phyloP scores from a whole-genome alignment of 768 basidiomycete species.

The Filobasidium wieringae region DNA sequence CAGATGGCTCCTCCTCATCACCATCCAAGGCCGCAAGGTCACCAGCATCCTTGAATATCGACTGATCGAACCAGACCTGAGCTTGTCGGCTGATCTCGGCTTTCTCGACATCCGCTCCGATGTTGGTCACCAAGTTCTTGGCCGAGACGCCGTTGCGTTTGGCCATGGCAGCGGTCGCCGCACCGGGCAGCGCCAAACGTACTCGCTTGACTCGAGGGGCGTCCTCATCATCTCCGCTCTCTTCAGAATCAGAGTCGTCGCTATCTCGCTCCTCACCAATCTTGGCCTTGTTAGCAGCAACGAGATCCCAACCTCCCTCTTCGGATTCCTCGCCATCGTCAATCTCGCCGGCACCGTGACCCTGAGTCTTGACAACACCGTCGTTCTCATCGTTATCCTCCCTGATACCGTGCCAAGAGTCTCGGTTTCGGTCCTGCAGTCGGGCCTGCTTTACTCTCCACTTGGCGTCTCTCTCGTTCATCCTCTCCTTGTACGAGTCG shows the following conservation, averaged over 20 bases:
- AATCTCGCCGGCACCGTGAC: conserved; percentile 40
- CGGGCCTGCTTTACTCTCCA: conserved; percentile 70
- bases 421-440: conserved; percentile 57
- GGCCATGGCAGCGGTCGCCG: conserved; percentile 13
- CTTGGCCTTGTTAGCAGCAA: conserved; percentile 27
- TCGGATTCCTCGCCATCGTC: conserved; percentile 41
- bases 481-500: conserved; percentile 65
- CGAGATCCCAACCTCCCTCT: conserved; percentile 41
- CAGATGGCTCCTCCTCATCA: conserved; percentile 41
- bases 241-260: conserved; percentile 47
- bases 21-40: conserved; percentile 42
- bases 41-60: conserved; percentile 60
- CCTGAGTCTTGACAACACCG: conserved; percentile 46
- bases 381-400: conserved; percentile 39
- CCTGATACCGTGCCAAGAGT: conserved; percentile 67
- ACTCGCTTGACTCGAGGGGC: conserved; percentile 22
- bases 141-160: conserved; percentile 12
- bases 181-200: conserved; percentile 12
- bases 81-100: conserved; percentile 45
- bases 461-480: conserved; percentile 76
- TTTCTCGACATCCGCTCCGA: conserved; percentile 39
- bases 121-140: conserved; percentile 43
- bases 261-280: conserved; percentile 27
- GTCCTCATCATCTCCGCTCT: conserved; percentile 38
- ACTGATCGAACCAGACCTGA: conserved; percentile 91